These are phyloP conservation scores for Ceratobasidium sp. DNA, from an alignment of 1,284 basidiomycete genomes.

Conservation along the genomic window DNA sequence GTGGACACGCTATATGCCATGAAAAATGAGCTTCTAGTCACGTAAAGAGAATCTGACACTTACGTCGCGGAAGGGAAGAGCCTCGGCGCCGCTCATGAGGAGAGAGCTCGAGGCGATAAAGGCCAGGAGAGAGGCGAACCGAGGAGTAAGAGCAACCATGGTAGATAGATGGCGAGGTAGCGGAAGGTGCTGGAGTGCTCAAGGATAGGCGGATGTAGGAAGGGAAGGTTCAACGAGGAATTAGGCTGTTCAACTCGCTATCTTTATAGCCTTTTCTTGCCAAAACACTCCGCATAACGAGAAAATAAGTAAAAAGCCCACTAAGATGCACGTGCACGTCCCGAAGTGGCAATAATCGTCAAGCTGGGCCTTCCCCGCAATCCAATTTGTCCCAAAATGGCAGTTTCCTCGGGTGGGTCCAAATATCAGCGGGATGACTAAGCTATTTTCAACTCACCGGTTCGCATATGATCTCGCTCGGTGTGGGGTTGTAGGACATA, in stretches of 20 bases:
- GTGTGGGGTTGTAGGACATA: no score
- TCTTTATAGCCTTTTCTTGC: no score
- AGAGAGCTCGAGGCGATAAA: conserved; percentile 24
- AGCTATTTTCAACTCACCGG: background rate
- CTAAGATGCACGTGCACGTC: no score
- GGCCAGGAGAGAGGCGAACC: conserved; percentile 30
- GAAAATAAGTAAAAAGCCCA: no score
- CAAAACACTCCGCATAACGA: no score
- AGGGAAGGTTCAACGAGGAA: background rate
- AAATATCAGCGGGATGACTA: no score
- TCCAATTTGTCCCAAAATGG: no score
- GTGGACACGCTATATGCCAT: background rate
- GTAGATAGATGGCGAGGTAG: background rate
- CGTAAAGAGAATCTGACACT: background rate
- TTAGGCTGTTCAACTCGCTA: no score
- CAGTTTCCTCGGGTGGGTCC: no score
- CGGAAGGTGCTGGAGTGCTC: background rate
- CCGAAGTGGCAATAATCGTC: no score
- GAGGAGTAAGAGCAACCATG: conserved; percentile 33
- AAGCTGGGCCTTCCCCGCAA: no score
- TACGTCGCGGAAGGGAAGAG: conserved; percentile 22
- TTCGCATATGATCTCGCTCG: background rate
- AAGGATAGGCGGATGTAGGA: background rate
- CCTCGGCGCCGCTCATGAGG: conserved; percentile 5
- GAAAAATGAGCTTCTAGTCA: background rate